These are phyloP conservation scores for Fagopyrum tataricum DNA, from an alignment of 148 eudicot genomes.

Conservation along the genomic window DNA sequence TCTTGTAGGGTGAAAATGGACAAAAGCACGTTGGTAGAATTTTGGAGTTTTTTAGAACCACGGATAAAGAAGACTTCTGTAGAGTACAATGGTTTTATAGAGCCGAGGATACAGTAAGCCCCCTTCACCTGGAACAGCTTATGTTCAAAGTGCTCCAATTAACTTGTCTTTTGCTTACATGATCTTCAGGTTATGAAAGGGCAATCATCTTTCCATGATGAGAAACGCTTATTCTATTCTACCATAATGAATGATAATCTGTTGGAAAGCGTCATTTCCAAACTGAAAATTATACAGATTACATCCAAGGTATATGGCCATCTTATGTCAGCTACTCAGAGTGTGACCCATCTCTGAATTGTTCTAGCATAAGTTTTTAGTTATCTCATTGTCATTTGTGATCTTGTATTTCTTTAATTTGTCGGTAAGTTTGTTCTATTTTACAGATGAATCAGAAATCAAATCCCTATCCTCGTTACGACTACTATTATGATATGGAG, in stretches of 20 bases:
- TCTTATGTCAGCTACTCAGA: conserved; percentile 2
- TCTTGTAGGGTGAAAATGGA: conserved; percentile 66
- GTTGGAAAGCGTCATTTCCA: conserved; percentile 72
- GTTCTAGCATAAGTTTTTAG: background rate
- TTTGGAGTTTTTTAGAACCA: conserved; percentile 72
- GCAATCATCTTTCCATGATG: conserved; percentile 59
- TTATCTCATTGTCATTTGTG: background rate
- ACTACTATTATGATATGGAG: conserved; percentile 89
- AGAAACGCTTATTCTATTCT: conserved; percentile 78
- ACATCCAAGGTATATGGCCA: conserved; percentile 43
- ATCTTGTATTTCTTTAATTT: conserved; percentile 3
- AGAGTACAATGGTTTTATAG: conserved; percentile 95
- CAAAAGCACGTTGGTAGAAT: conserved; percentile 68
- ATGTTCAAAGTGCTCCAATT: conserved; percentile 5
- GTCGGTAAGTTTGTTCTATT: background rate
- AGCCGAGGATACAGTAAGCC: conserved; percentile 83
- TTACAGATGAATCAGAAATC: conserved; percentile 51
- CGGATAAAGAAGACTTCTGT: conserved; percentile 60
- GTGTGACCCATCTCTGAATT: background rate
- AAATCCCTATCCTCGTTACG: conserved; percentile 31
- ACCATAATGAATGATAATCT: conserved; percentile 69
- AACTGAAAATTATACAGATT: conserved; percentile 53
- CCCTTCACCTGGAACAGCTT: conserved; percentile 2
- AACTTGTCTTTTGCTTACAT: conserved; percentile 5
- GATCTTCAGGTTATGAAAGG: conserved; percentile 62